Percentiles rank a stretch among this genome's conserved stretches.
These are phyloP conservation scores for Coelastrella sp. DNA, from an alignment of 139 green algal genomes.

Conservation along the genomic window DNA sequence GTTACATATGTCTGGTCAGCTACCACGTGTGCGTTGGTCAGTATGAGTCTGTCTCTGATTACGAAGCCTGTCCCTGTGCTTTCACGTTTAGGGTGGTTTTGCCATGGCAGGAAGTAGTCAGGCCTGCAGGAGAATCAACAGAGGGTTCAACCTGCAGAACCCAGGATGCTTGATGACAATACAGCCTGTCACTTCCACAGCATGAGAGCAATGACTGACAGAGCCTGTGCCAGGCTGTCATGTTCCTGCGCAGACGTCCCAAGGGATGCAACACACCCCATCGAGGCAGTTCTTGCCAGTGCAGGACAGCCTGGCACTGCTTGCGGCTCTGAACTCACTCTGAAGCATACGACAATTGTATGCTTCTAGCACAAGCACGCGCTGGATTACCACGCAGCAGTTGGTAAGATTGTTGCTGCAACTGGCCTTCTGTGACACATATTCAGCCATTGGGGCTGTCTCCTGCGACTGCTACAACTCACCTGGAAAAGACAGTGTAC, in stretches of 20 bases:
- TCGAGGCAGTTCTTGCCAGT: too few species aligned
- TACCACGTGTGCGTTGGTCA: slow-evolving; percentile 87
- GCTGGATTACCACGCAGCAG: too few species aligned
- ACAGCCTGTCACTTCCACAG: background rate
- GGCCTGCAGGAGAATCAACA: slow-evolving; percentile 45
- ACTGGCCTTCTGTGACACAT: too few species aligned
- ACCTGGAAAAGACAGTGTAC: slow-evolving; percentile 68
- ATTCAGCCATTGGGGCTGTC: background rate
- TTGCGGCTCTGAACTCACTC: too few species aligned
- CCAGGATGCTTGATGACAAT: background rate
- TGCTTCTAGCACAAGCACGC: too few species aligned
- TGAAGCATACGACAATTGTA: too few species aligned
- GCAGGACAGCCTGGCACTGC: too few species aligned
- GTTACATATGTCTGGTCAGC: slow-evolving; percentile 80
- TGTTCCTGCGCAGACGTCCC: too few species aligned
- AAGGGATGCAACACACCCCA: too few species aligned
- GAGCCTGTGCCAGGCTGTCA: too few species aligned
- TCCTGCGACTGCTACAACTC: background rate
- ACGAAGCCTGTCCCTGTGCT: slow-evolving; percentile 75
- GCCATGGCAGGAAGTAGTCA: slow-evolving; percentile 83
- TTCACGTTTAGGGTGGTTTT: slow-evolving; percentile 84
- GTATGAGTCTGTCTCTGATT: slow-evolving; percentile 72
- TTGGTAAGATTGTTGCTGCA: too few species aligned
- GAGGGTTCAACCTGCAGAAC: background rate
- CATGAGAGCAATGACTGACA: too few species aligned